Conservation (phyloP, 768 basidiomycete genomes). For the Tulasnella sp. region DNA sequence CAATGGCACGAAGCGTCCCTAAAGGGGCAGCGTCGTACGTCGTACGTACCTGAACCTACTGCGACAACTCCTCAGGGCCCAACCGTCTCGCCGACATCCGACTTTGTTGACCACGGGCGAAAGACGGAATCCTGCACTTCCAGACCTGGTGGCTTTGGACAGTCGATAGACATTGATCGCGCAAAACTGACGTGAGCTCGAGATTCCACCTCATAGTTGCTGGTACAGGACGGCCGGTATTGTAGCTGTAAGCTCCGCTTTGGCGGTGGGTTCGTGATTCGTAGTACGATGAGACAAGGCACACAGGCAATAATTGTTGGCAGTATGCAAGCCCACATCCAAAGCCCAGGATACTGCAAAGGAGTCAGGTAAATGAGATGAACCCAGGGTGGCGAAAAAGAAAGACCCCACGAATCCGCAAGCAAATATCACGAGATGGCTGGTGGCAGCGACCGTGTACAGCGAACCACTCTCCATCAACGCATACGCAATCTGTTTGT, state of each 20-base stretch:
- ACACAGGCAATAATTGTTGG: slow-evolving; percentile 21
- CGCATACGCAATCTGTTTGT: slow-evolving; percentile 15
- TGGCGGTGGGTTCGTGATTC: not conserved
- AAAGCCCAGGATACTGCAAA: slow-evolving; percentile 20
- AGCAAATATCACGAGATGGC: slow-evolving; percentile 13
- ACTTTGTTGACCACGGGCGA: not conserved
- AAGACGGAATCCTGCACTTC: not conserved
- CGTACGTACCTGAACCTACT: not conserved
- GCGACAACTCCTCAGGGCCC: not conserved
- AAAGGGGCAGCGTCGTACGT: not conserved
- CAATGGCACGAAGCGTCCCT: not conserved
- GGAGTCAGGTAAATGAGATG: not conserved
- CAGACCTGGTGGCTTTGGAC: not conserved
- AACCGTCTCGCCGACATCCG: not conserved
- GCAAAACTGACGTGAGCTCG: not conserved
- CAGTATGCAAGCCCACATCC: slow-evolving; percentile 19
- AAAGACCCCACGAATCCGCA: slow-evolving; percentile 16
- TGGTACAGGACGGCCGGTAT: not conserved
- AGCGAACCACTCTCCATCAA: slow-evolving; percentile 21
- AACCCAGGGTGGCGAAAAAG: not conserved
- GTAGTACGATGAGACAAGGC: slow-evolving; percentile 11
- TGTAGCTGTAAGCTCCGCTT: not conserved
- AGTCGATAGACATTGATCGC: not conserved
- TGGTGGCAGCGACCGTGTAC: slow-evolving; percentile 6
- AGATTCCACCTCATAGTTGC: not conserved